These are phyloP conservation scores for Piper longum DNA, from an alignment of 164 flowering plant genomes.

Conservation along the genomic window DNA sequence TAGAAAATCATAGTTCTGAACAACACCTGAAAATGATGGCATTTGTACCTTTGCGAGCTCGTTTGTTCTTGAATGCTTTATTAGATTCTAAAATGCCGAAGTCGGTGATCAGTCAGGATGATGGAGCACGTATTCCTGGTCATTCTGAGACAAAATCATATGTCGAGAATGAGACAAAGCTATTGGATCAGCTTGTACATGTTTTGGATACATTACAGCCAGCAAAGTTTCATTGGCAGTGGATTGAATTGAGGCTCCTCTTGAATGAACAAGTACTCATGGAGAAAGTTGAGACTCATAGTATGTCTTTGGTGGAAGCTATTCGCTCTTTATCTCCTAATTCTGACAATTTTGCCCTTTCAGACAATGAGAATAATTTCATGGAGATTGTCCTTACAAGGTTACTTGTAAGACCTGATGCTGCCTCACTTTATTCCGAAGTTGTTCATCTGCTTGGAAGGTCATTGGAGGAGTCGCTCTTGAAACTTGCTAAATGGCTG, in stretches of 20 bases:
- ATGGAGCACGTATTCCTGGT: conserved; percentile 32
- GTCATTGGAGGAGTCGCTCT: conserved; percentile 75
- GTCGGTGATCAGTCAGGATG: conserved; percentile 26
- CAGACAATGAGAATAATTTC: conserved; percentile 75
- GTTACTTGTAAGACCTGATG: conserved; percentile 91
- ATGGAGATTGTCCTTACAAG: conserved; percentile 71
- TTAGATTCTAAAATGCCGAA: conserved; percentile 69
- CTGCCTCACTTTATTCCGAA: conserved; percentile 87
- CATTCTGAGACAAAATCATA: conserved; percentile 33
- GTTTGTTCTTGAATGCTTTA: conserved; percentile 73
- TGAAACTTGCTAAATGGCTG: conserved; percentile 81
- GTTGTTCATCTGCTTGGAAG: conserved; percentile 78
- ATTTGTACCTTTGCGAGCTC: conserved; percentile 83
- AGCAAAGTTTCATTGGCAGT: conserved; percentile 98
- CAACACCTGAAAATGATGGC: conserved; percentile 40
- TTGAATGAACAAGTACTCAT: conserved; percentile 80
- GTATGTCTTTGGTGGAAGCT: conserved; percentile 53
- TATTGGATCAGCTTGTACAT: conserved; percentile 66
- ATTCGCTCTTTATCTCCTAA: conserved; percentile 54
- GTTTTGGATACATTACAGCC: conserved; percentile 79
- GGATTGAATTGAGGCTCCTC: conserved; percentile 93
- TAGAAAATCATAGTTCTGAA: conserved; percentile 55
- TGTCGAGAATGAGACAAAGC: conserved; percentile 48
- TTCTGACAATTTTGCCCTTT: conserved; percentile 41
- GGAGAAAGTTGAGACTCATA: conserved; percentile 51